phyloP scores from a whole-genome alignment of 768 basidiomycete genomes.

The Amanita polypyramis region DNA sequence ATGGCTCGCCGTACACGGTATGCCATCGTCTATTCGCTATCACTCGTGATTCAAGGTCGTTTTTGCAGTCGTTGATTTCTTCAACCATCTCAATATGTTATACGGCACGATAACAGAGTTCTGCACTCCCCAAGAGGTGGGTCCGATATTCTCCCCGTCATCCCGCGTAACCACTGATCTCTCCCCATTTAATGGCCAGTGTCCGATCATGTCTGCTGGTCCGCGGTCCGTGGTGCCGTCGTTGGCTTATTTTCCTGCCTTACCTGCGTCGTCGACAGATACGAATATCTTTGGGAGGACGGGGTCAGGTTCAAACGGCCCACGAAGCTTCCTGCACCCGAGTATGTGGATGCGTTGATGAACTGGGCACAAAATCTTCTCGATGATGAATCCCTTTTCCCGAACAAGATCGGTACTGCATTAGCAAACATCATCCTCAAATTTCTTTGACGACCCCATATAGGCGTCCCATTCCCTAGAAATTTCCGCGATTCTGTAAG shows the following conservation, averaged over 20 bases:
- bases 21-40: background rate
- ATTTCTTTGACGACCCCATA: background rate
- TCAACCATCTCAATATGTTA: conserved; percentile 99
- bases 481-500: conserved; percentile 87
- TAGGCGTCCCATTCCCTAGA: conserved; percentile 85
- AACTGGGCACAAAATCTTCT: conserved; percentile 93
- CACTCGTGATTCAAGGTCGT: background rate
- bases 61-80: conserved; percentile 88
- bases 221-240: conserved; percentile 50
- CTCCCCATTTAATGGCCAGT: conserved; percentile 36
- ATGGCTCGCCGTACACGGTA: conserved; percentile 99
- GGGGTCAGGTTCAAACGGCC: conserved; percentile 79
- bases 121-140: conserved; percentile 86
- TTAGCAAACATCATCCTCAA: background rate
- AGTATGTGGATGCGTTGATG: conserved; percentile 97
- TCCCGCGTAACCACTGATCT: conserved; percentile 1
- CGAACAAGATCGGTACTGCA: conserved; percentile 79
- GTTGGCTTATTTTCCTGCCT: background rate
- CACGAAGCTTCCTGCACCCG: conserved; percentile 89
- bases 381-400: conserved; percentile 89
- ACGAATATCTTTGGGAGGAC: conserved; percentile 94
- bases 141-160: conserved; percentile 13
- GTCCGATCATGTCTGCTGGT: conserved; percentile 95
- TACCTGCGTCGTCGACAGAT: conserved; percentile 34
- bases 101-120: conserved; percentile 98